Evolutionary conservation across 345 rosid genomes (phyloP).

Genomic region (Citrus australasica): DNA sequence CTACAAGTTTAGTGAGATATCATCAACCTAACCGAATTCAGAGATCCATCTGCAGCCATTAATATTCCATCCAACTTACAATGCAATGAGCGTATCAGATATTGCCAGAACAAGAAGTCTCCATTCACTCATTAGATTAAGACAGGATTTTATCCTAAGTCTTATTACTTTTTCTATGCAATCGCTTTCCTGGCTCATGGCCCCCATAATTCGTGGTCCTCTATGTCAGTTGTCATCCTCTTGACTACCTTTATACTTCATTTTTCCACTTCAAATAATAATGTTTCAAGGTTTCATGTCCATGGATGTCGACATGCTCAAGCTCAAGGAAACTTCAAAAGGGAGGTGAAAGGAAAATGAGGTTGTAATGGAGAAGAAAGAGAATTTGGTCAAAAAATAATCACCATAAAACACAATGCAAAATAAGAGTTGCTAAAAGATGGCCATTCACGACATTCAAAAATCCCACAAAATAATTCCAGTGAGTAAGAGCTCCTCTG

Average conservation of each 20-base stretch:
- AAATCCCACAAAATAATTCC: conserved; percentile 1
- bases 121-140: neutral
- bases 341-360: neutral
- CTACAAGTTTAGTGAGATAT: neutral
- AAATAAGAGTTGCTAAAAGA: neutral
- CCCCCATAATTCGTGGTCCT: neutral
- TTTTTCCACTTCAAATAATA: too few relatives aligned
- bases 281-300: too few relatives aligned
- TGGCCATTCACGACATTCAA: conserved; percentile 1
- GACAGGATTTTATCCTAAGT: neutral
- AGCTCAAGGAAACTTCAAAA: neutral
- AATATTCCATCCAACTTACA: too few relatives aligned
- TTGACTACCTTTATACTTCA: neutral
- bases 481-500: neutral
- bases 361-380: neutral
- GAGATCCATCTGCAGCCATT: too few relatives aligned
- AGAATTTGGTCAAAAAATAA: neutral
- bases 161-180: neutral
- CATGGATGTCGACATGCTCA: neutral
- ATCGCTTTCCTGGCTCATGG: neutral
- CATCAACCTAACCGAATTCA: neutral
- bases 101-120: neutral
- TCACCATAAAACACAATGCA: neutral
- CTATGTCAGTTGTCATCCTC: neutral
- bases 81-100: too few relatives aligned